Evolutionary conservation across 2,329 filamentous ascomycete genomes (phyloP).

Genomic region (Fusarium compactum): DNA sequence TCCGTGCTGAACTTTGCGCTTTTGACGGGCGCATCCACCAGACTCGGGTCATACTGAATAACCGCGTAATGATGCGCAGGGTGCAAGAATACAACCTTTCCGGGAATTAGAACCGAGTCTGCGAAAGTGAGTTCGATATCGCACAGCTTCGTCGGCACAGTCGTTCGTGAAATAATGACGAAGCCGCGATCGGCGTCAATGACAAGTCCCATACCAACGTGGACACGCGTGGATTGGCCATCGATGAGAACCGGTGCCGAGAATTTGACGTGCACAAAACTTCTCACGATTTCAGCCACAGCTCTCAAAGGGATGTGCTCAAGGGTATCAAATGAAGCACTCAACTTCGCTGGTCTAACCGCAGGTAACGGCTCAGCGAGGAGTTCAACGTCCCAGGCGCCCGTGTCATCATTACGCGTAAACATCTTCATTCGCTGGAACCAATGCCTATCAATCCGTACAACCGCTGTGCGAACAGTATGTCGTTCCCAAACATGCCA

Average conservation of each 20-base stretch:
- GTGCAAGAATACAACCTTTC: constrained; percentile 94
- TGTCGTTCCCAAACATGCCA: constrained; percentile 60
- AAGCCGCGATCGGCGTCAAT: constrained; percentile 96
- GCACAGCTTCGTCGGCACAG: constrained; percentile 95
- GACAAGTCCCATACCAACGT: constrained; percentile 94
- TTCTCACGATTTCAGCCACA: constrained; percentile 90
- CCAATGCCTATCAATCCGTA: constrained; percentile 96
- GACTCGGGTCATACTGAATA: constrained; percentile 89
- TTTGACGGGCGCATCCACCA: constrained; percentile 92
- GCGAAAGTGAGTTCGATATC: constrained; percentile 97
- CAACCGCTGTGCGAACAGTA: constrained; percentile 90
- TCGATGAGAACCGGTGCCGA: constrained; percentile 96
- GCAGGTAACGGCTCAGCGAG: constrained; percentile 84
- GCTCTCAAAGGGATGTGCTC: constrained; percentile 87
- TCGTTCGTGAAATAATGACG: constrained; percentile 90
- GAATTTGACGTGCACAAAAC: constrained; percentile 92
- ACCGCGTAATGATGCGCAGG: constrained; percentile 97
- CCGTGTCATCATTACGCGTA: constrained; percentile 87
- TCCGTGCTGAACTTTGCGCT: constrained; percentile 85
- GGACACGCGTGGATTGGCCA: constrained; percentile 70
- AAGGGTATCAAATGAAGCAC: constrained; percentile 91
- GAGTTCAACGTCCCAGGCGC: constrained; percentile 93
- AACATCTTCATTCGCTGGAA: constrained; percentile 93
- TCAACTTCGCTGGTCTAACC: constrained; percentile 75
- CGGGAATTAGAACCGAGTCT: constrained; percentile 95